Base-by-base conservation (phyloP, 352 stramenopile species). In the Phytophthora quininea region DNA sequence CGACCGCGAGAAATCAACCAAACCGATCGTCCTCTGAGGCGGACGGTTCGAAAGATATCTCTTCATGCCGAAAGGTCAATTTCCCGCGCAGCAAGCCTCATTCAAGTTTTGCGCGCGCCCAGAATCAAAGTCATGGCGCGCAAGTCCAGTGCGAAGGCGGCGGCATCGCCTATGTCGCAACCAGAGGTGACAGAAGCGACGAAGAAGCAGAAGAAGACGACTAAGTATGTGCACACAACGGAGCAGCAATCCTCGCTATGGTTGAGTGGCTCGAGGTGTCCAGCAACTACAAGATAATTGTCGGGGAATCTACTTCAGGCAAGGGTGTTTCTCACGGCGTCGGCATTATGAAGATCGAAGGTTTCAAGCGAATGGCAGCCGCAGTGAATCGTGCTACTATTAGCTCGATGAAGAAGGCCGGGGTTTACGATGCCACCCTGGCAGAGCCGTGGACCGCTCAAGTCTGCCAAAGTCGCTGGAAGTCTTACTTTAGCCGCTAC, bases 401-500 rank as follows among this genome's bases (percentile, higher is more conserved):
- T 1, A 12, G 3, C 2, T 5, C 45, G 10, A 62, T 54, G 45
- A 40, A 8, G 3, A 19, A 30, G 1, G 10, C 27, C 15, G 27
- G 19, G 40, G 8, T 7, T 7, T 14, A 49, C 10, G 35, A 40
- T 40, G 35, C 10, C 10, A 6, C 10, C 3, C 4, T 45, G 1
- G 35, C 33, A 0, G 12, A 29, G 2, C 1, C 19, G 12, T 51
- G 24, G 57, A 14, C 42, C 5, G 6, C 3, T 1, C 3, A 29
- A 31, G 4, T 30, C 1, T 64, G 27, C 9, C 47, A 53, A 12
- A 64, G 49, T 32, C 58, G 29, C 31, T 64, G 58, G 58, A 64
- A 53, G 12, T 43, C 38, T 1, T 9, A 47, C 9, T 58, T 64
- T 10, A 19, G 3, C 1, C 58, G 58, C 38, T 58, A 64, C 31